A percentile compares a stretch with the other conserved stretches of the same genome.
Conservation (phyloP, 2,329 filamentous ascomycete species). For the Phialemonium atrogriseum region DNA sequence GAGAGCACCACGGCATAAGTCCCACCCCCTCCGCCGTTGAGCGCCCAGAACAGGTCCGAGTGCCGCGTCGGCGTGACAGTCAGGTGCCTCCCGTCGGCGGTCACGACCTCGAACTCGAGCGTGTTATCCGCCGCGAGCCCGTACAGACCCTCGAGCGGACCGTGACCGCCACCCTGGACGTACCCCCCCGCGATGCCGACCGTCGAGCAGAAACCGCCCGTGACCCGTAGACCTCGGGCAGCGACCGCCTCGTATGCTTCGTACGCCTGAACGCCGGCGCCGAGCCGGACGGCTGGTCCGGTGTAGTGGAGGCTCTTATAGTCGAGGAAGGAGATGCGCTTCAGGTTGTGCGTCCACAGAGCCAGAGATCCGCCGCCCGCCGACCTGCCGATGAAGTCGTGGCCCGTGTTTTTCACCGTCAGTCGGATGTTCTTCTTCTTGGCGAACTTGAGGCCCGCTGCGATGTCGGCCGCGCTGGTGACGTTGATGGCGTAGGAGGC, state of each 20-base stretch:
- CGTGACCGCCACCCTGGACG: conserved; percentile 38
- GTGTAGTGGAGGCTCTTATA: conserved; percentile 13
- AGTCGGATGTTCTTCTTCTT: conserved; percentile 28
- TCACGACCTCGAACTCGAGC: conserved; percentile 27
- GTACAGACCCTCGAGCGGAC: conserved; percentile 17
- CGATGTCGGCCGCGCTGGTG: conserved; percentile 3
- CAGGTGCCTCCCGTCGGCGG: conserved; percentile 25
- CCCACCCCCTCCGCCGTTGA: conserved; percentile 12
- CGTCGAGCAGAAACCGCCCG: conserved; percentile 24
- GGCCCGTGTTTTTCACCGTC: conserved; percentile 34
- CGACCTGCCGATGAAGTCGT: conserved; percentile 27
- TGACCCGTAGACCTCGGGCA: conserved; percentile 21
- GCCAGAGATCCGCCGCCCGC: conserved; percentile 19
- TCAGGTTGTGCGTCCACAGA: conserved; percentile 22
- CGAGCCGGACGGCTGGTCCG: conserved; percentile 17
- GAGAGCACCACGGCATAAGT: conserved; percentile 1
- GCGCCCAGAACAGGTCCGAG: conserved; percentile 11
- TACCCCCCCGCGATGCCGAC: conserved; percentile 39
- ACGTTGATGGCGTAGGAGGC: conserved; percentile 16
- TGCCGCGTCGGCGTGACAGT: conserved; percentile 8
- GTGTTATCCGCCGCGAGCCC: conserved; percentile 32
- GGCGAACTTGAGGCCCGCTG: conserved; percentile 25
- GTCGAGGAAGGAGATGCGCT: conserved; percentile 13
- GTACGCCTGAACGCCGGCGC: conserved; percentile 17
- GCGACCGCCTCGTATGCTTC: conserved; percentile 13